Percentiles rank a stretch among this genome's conserved stretches.
These are phyloP conservation scores for Aotearoamyces nothofagi DNA, from an alignment of 2,329 filamentous ascomycete species.

Conservation along the genomic window DNA sequence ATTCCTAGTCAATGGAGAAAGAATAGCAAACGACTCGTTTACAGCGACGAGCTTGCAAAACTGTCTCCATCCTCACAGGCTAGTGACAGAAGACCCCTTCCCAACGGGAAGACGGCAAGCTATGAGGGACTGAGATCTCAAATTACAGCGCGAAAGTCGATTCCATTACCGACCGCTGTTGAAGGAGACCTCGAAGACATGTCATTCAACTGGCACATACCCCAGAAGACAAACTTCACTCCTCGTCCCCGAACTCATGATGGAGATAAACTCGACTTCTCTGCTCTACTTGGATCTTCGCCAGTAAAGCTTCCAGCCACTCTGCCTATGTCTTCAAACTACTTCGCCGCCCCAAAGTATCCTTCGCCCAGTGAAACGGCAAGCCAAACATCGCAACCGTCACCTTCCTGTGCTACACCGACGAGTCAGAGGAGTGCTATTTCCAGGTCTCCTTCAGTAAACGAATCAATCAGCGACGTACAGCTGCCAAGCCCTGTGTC, in stretches of 20 bases:
- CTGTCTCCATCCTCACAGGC: slow-evolving; percentile 8
- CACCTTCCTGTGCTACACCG: too few relatives aligned
- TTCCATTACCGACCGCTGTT: background rate
- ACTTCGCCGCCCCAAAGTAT: too few relatives aligned
- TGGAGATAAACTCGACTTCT: slow-evolving; percentile 11
- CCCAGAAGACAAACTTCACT: slow-evolving; percentile 18
- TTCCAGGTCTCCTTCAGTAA: too few relatives aligned
- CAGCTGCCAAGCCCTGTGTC: too few relatives aligned
- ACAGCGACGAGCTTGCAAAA: slow-evolving; percentile 16
- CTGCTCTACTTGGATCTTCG: slow-evolving; percentile 13
- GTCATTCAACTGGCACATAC: slow-evolving; percentile 10
- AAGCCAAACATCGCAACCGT: too few relatives aligned
- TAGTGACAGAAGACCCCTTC: background rate
- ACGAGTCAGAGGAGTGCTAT: too few relatives aligned
- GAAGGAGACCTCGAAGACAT: background rate
- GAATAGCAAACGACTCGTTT: slow-evolving; percentile 16
- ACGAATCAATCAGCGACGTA: too few relatives aligned
- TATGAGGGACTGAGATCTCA: slow-evolving; percentile 2
- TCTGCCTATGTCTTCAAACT: too few relatives aligned
- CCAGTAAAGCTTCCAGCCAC: too few relatives aligned
- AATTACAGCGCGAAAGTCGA: slow-evolving; percentile 4
- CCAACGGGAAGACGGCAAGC: background rate
- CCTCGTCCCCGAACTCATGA: slow-evolving; percentile 12
- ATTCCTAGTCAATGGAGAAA: slow-evolving; percentile 18
- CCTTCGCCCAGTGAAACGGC: too few relatives aligned